Evolutionary conservation across 805 yeast species (phyloP).

Genomic region (Wickerhamiella occidentalis): DNA sequence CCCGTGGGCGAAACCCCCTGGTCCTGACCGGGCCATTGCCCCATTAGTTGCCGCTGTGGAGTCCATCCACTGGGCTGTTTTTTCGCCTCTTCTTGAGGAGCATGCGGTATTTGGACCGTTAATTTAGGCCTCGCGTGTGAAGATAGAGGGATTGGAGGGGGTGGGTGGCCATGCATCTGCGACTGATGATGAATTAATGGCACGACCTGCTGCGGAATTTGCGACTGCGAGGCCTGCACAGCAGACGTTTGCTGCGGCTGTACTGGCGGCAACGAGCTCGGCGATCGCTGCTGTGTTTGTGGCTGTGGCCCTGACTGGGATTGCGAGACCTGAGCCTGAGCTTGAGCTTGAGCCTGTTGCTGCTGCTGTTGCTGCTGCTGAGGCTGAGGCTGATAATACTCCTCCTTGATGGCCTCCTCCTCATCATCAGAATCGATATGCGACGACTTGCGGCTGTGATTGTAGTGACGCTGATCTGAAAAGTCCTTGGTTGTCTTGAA

Average conservation of each 20-base stretch:
- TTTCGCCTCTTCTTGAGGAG: not conserved
- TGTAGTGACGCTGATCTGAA: constrained; percentile 5
- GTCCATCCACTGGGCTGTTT: constrained; percentile 2
- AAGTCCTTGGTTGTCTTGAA: constrained; percentile 22
- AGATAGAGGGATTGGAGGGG: not conserved
- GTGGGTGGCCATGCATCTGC: not conserved
- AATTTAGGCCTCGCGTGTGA: constrained; percentile 26
- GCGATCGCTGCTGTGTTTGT: not conserved
- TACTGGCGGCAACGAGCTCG: not conserved
- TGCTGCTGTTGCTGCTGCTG: constrained; percentile 9
- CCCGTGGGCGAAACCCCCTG: constrained; percentile 8
- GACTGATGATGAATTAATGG: not conserved
- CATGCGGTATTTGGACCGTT: constrained; percentile 29
- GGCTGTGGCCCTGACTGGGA: no score
- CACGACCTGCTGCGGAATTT: not conserved
- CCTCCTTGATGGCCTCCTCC: constrained; percentile 17
- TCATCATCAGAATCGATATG: constrained; percentile 13
- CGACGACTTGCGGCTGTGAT: constrained; percentile 4
- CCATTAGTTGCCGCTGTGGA: not conserved
- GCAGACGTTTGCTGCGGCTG: constrained; percentile 11
- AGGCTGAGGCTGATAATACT: constrained; percentile 15
- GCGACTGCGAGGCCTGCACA: constrained; percentile 9
- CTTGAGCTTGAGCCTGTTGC: not conserved
- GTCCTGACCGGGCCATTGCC: not conserved
- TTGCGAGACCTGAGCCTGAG: not conserved